Percentiles rank a stretch among this genome's conserved stretches.
Conservation (phyloP, 2,329 filamentous ascomycete species). For the Xenosphaeropsis pyriputrescens region DNA sequence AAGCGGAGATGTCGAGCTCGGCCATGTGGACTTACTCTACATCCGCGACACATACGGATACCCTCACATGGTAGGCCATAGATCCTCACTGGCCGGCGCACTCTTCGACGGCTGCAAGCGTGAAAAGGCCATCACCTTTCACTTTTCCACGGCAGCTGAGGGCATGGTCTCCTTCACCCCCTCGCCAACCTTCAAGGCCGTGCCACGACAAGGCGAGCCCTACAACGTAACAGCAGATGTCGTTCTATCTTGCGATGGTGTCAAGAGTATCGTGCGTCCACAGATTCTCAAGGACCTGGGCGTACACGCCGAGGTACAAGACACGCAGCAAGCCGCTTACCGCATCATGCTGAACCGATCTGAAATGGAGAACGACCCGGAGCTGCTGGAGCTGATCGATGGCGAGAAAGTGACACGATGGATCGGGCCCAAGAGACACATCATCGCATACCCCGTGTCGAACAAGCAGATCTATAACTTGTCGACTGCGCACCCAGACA, state of each 20-base stretch:
- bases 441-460: conserved; percentile 64
- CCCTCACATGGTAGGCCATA: conserved; percentile 69
- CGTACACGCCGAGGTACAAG: conserved; percentile 31
- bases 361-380: conserved; percentile 51
- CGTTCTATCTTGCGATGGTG: conserved; percentile 37
- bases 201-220: conserved; percentile 35
- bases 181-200: conserved; percentile 41
- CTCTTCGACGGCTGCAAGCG: conserved; percentile 57
- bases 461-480: conserved; percentile 52
- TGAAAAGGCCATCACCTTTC: conserved; percentile 49
- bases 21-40: conserved; percentile 54
- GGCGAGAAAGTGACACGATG: conserved; percentile 55
- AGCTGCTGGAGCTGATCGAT: conserved; percentile 52
- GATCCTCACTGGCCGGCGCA: conserved; percentile 53
- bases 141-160: conserved; percentile 44
- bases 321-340: conserved; percentile 66
- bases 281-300: conserved; percentile 37
- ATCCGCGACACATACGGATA: conserved; percentile 56
- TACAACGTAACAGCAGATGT: conserved; percentile 38
- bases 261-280: conserved; percentile 34
- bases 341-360: conserved; percentile 60
- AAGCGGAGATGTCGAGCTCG: conserved; percentile 51
- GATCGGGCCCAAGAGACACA: conserved; percentile 63
- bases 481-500: conserved; percentile 45
- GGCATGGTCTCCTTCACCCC: conserved; percentile 43